Percentiles rank a stretch among this genome's conserved stretches.
Conservation (phyloP, 345 rosid species). For the Camelina sativa region DNA sequence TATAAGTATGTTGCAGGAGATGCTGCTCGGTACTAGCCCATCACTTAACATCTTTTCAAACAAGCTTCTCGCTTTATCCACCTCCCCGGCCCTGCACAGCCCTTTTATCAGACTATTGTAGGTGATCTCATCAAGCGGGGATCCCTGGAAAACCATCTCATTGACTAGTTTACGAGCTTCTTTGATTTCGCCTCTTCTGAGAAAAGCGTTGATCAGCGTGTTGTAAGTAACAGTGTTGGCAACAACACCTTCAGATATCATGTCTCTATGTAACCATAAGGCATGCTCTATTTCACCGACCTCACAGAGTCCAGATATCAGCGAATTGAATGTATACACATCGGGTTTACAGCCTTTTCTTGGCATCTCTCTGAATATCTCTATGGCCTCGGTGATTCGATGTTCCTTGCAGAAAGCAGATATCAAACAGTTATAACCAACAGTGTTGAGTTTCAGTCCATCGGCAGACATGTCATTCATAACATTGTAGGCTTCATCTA, state of each 20-base stretch:
- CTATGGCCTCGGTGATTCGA: conserved; percentile 58
- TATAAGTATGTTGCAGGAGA: conserved; percentile 79
- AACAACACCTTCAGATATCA: conserved; percentile 78
- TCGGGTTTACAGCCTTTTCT: conserved; percentile 82
- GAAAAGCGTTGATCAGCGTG: conserved; percentile 62
- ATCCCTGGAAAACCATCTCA: conserved; percentile 83
- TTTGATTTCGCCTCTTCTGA: conserved; percentile 62
- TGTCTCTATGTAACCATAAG: conserved; percentile 59
- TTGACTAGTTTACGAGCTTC: conserved; percentile 78
- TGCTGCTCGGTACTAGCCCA: conserved; percentile 57
- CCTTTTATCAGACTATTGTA: conserved; percentile 77
- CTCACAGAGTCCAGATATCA: conserved; percentile 77
- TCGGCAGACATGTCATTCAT: conserved; percentile 58
- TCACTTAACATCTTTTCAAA: conserved; percentile 79
- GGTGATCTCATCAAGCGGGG: conserved; percentile 68
- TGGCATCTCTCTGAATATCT: conserved; percentile 66
- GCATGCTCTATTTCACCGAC: conserved; percentile 62
- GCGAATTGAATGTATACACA: conserved; percentile 73
- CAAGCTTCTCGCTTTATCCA: conserved; percentile 68
- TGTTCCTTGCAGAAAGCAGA: conserved; percentile 63
- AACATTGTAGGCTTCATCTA: conserved; percentile 56
- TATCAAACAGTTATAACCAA: conserved; percentile 74
- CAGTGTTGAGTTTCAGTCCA: conserved; percentile 69
- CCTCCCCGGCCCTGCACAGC: conserved; percentile 67
- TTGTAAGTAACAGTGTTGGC: conserved; percentile 87